Conservation (phyloP, 2,329 filamentous ascomycete genomes). For the Lachnellula occidentalis region DNA sequence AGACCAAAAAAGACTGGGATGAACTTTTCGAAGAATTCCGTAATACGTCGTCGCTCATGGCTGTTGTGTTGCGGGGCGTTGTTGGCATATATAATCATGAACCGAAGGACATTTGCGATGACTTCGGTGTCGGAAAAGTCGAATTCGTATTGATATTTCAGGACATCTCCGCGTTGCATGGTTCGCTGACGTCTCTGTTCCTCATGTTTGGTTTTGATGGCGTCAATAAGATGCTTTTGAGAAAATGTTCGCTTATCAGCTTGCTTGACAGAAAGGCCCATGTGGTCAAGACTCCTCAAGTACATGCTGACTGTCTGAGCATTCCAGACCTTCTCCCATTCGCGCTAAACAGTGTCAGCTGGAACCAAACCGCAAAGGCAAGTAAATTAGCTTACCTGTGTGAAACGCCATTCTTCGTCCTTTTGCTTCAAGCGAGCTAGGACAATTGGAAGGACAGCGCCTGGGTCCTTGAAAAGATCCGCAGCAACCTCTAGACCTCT, state of each 20-base stretch:
- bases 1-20: conserved; percentile 73
- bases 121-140: conserved; percentile 67
- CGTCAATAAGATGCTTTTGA: conserved; percentile 81
- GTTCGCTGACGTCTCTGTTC: conserved; percentile 73
- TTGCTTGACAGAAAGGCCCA: conserved; percentile 83
- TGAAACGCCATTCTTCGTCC: conserved; percentile 95
- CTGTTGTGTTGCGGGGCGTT: conserved; percentile 66
- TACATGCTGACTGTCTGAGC: conserved; percentile 93
- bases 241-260: conserved; percentile 89
- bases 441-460: conserved; percentile 81
- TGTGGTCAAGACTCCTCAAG: conserved; percentile 93
- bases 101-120: conserved; percentile 54
- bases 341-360: conserved; percentile 50
- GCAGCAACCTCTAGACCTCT: conserved; percentile 79
- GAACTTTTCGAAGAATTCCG: conserved; percentile 72
- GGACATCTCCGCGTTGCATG: conserved; percentile 50
- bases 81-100: conserved; percentile 60
- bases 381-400: conserved; percentile 46
- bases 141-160: conserved; percentile 70
- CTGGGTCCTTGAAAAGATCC: conserved; percentile 79
- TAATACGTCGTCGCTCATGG: conserved; percentile 67
- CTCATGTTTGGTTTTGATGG: conserved; percentile 89
- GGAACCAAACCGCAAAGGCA: conserved; percentile 1
- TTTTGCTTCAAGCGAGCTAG: conserved; percentile 90
- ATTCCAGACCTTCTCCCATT: conserved; percentile 99